Evolutionary conservation across 345 rosid species (phyloP), one percentile per base, ranked within the genome.

Genomic region (Brassica rapa): DNA sequence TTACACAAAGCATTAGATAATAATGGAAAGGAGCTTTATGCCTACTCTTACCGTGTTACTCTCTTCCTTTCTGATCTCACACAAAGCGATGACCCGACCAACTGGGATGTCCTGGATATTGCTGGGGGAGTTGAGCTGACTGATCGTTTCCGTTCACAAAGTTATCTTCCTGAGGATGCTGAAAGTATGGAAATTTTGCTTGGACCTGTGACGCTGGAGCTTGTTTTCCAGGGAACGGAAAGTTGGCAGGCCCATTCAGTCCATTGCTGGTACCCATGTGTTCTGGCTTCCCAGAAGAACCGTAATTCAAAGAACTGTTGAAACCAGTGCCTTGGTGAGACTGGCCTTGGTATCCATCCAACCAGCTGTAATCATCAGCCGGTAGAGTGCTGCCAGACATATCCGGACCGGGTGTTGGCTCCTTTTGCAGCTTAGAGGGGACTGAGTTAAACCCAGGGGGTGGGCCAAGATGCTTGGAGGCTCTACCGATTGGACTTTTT

Each of bases 291-390:
- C 86, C 82, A 79, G 82, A 81, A 72, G 92, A 81, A 61, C 74
- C 53, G 67, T 82, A 37, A 74, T 78, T 86, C 76, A 77, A 29
- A 29, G 89, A 84, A 83, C 76, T 76, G 80, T 81, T 85, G 66
- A 87, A 69, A 25, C 83, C 90, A 3, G 73, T 37, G 77, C 81
- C 82, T 71, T 76, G 88, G 21, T 84, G 66, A 71, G 93, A 84
- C 8, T 89, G 76, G 3, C 90, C 83, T 83, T 89, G 92, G 85
- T 95, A 93, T 59, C 98, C 98, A 87, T 95, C 98, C 88, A 93
- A 83, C 97, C 99, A 95, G 79, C 94, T 90, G 84, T 95, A 95
- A 82, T 95, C 96, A 90, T 95, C 99, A 79, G 62, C 81, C 35
- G 81, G 63, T 8, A 80, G 72, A 83, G 71, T 83, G 70, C 71